A percentile compares a stretch with the other conserved stretches of the same genome.
Conservation (phyloP, 805 yeast genomes). For the Myxozyma monticola region DNA sequence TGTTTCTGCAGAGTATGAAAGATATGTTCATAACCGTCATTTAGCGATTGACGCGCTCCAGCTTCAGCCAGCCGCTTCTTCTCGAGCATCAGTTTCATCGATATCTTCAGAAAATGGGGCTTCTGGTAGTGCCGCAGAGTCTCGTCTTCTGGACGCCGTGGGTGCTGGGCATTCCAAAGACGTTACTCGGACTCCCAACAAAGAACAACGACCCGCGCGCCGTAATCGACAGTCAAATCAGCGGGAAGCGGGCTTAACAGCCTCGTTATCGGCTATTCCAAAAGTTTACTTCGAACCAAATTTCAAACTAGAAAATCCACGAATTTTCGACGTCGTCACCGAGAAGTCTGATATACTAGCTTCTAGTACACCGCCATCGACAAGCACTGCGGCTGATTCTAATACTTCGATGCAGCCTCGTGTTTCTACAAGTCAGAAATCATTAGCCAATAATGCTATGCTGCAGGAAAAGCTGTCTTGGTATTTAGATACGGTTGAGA, state of each 20-base stretch:
- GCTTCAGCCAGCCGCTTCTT: background rate
- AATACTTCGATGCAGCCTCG: conserved; percentile 1
- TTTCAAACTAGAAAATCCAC: conserved; percentile 84
- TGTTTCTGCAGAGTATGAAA: conserved; percentile 48
- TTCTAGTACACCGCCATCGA: conserved; percentile 21
- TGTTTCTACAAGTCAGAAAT: conserved; percentile 33
- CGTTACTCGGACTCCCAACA: too few species aligned
- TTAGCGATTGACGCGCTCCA: background rate
- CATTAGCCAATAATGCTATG: conserved; percentile 52
- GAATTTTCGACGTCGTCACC: conserved; percentile 73
- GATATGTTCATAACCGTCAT: conserved; percentile 20
- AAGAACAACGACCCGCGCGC: background rate
- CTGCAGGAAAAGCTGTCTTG: conserved; percentile 77
- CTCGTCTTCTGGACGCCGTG: too few species aligned
- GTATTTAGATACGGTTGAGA: conserved; percentile 82
- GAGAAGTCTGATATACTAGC: conserved; percentile 52
- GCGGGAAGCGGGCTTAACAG: conserved; percentile 12
- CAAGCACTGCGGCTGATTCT: conserved; percentile 7
- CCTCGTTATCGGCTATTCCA: conserved; percentile 58
- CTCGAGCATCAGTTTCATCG: too few species aligned
- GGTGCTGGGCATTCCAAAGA: too few species aligned
- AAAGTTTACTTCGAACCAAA: conserved; percentile 61
- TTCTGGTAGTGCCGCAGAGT: too few species aligned
- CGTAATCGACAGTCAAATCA: conserved; percentile 1
- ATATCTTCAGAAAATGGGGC: too few species aligned